Evolutionary conservation across 306 rosid genomes (phyloP).

Genomic region (Pyrus bretschneideri): DNA sequence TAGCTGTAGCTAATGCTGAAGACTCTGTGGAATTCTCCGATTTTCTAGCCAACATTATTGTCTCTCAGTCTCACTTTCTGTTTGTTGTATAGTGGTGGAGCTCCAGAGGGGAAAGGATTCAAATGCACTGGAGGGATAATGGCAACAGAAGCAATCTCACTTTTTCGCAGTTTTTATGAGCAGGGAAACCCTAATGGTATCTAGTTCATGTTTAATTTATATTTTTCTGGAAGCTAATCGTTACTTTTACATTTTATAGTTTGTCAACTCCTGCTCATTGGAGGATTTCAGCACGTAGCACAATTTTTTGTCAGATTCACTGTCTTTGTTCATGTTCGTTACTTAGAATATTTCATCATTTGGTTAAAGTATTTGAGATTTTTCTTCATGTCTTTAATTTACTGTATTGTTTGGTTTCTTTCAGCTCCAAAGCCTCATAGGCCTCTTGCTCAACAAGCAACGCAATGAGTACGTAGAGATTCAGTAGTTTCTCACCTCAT

Average conservation of each 20-base stretch:
- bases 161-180: constrained; percentile 71
- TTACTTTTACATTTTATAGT: not conserved
- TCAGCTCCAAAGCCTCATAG: constrained; percentile 97
- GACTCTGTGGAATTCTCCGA: not conserved
- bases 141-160: constrained; percentile 84
- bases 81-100: constrained; percentile 32
- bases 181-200: constrained; percentile 96
- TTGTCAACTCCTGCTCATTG: not conserved
- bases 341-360: not conserved
- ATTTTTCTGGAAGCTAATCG: not conserved
- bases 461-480: not conserved
- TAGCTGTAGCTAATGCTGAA: no score
- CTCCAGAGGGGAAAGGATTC: constrained; percentile 42
- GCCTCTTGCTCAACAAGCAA: constrained; percentile 30
- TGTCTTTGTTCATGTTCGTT: not conserved
- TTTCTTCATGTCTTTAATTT: not conserved
- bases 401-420: constrained; percentile 15
- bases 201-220: constrained; percentile 1
- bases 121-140: constrained; percentile 80
- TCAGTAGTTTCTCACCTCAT: not conserved
- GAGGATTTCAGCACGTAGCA: not conserved
- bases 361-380: not conserved
- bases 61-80: not conserved
- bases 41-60: not conserved
- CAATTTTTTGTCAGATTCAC: not conserved